Conservation (phyloP, 805 yeast species). For the Wickerhamomyces rabaulensis region DNA sequence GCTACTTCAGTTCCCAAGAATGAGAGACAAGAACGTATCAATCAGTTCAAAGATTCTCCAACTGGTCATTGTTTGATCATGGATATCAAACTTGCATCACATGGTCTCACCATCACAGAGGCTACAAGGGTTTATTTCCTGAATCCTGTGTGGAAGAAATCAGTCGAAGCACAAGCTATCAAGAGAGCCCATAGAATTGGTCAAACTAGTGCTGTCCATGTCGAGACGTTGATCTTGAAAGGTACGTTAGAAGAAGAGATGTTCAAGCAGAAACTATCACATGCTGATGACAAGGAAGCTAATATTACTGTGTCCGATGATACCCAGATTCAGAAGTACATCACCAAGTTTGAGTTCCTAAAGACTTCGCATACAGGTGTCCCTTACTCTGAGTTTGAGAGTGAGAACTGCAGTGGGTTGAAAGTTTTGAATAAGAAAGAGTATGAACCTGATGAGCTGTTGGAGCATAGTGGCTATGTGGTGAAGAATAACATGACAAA, state of each 20-base stretch:
- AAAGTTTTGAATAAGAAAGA: constrained; percentile 6
- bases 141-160: constrained; percentile 68
- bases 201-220: constrained; percentile 54
- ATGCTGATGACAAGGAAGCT: constrained; percentile 15
- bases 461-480: constrained; percentile 21
- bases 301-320: constrained; percentile 49
- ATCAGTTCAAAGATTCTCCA: constrained; percentile 41
- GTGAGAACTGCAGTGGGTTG: constrained; percentile 2
- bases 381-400: constrained; percentile 9
- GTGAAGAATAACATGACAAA: constrained; percentile 2
- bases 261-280: constrained; percentile 31
- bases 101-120: constrained; percentile 61
- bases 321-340: constrained; percentile 50
- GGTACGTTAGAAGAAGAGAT: constrained; percentile 68
- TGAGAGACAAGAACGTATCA: constrained; percentile 47
- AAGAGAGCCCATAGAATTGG: constrained; percentile 78
- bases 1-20: constrained; percentile 51
- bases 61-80: constrained; percentile 52
- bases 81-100: constrained; percentile 65
- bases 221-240: constrained; percentile 59
- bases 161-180: constrained; percentile 71
- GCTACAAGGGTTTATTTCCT: constrained; percentile 68
- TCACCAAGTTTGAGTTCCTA: constrained; percentile 46
- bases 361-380: constrained; percentile 15
- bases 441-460: constrained; percentile 20